These are phyloP conservation scores for Fusarium virguliforme DNA, from an alignment of 2,329 filamentous ascomycete genomes.

Conservation along the genomic window DNA sequence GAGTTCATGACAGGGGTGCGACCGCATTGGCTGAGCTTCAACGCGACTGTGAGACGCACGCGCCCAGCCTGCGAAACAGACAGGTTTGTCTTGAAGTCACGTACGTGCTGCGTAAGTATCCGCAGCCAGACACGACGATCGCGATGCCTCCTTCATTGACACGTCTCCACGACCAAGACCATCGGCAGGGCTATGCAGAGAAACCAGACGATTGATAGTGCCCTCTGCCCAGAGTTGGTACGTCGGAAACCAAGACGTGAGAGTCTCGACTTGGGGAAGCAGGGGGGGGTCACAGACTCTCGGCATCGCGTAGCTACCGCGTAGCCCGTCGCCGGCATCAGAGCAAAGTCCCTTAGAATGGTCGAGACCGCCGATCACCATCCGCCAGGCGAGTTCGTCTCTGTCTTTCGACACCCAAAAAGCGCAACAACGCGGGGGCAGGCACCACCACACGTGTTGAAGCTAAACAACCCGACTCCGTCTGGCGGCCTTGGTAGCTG, in stretches of 20 bases:
- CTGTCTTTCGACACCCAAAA: conserved; percentile 30
- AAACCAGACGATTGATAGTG: neutral
- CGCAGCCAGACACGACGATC: neutral
- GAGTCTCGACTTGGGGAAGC: neutral
- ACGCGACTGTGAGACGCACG: conserved; percentile 13
- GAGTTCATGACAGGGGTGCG: conserved; percentile 10
- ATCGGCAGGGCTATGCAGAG: neutral
- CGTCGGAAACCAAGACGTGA: too few species aligned
- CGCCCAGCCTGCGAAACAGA: conserved; percentile 2
- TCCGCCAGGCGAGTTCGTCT: conserved; percentile 25
- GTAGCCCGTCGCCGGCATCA: conserved; percentile 10
- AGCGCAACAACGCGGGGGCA: conserved; percentile 23
- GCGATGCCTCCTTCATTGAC: conserved; percentile 2
- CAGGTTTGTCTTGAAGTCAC: conserved; percentile 9
- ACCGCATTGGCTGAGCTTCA: neutral
- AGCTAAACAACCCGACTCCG: conserved; percentile 28
- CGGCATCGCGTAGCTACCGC: conserved; percentile 8
- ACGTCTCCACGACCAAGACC: neutral
- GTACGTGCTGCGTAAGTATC: neutral
- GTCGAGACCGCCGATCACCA: conserved; percentile 33
- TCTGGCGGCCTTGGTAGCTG: conserved; percentile 35
- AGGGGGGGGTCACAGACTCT: conserved; percentile 4
- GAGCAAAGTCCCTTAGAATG: conserved; percentile 19
- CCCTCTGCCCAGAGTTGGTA: neutral
- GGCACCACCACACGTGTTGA: conserved; percentile 28